Evolutionary conservation across 2,329 filamentous ascomycete species (phyloP), one percentile per base, ranked within the genome.

Genomic region (Penicillium brasilianum): DNA sequence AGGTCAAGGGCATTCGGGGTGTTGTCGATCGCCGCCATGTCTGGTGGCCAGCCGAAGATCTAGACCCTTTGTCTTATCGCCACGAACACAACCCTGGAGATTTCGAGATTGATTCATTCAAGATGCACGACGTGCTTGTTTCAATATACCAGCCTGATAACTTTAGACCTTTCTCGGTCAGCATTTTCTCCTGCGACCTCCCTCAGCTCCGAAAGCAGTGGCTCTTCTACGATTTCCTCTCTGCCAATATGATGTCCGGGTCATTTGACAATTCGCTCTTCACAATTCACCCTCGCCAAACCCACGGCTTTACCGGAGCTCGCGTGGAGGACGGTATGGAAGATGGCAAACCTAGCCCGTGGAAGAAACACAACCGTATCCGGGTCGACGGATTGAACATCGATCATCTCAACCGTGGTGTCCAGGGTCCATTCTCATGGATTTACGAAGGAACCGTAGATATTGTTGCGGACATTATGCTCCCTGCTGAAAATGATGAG

Each of bases 361-460:
- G 94, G 94, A 97, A 98, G 78, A 98, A 97, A 77, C 93, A 97
- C 67, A 97, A 90, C 72, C 87, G 95, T 25, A 87, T 98, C 60
- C 88, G 95, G 5, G 96, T 99, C 60, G 95, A 99, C 72, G 93
- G 90, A 0, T 84, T 99, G 10, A 96, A 90, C 73, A 97, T 99
- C 57, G 95, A 98, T 71, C 95, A 99, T 75, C 84, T 99, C 10
- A 99, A 99, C 74, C 88, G 93, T 44, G 93, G 93, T 25, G 92
- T 97, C 18, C 88, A 95, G 63, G 95, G 95, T 0, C 93, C 94
- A 0, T 97, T 99, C 76, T 93, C 92, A 3, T 99, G 95, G 95
- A 99, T 99, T 56, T 91, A 96, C 67, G 92, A 98, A 78, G 95
- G 95, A 36, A 96, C 95, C 64, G 93, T 99, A 43, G 95, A 99